Percentiles rank a stretch among this genome's conserved stretches.
These are phyloP conservation scores for Aspergillus quadrilineatus DNA, from an alignment of 2,329 filamentous ascomycete genomes.

Conservation along the genomic window DNA sequence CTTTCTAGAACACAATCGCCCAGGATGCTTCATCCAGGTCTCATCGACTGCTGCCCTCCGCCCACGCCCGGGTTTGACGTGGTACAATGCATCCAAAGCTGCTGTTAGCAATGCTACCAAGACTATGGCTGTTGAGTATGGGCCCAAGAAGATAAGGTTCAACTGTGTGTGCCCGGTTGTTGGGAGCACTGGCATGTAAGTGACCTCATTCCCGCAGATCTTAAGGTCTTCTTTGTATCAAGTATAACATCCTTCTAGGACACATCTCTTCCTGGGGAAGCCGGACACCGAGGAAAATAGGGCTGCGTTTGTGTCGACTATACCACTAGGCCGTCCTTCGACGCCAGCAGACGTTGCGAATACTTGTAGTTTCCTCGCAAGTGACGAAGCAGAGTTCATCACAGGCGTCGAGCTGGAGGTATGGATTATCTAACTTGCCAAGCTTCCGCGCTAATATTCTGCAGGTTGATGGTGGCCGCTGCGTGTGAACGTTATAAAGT, in stretches of 20 bases:
- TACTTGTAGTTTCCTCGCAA: slow-evolving; percentile 65
- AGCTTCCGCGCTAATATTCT: background rate
- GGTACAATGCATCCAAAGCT: slow-evolving; percentile 45
- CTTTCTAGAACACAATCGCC: slow-evolving; percentile 33
- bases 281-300: slow-evolving; percentile 41
- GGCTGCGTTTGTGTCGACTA: slow-evolving; percentile 36
- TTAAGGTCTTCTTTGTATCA: background rate
- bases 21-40: slow-evolving; percentile 43
- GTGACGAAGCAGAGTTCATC: slow-evolving; percentile 67
- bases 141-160: slow-evolving; percentile 24
- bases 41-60: slow-evolving; percentile 40
- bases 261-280: slow-evolving; percentile 55
- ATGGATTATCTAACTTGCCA: background rate
- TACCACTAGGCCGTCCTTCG: slow-evolving; percentile 38
- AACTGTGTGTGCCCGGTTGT: slow-evolving; percentile 29
- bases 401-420: slow-evolving; percentile 67
- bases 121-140: slow-evolving; percentile 28
- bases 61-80: slow-evolving; percentile 40
- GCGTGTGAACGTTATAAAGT: slow-evolving; percentile 12
- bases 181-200: slow-evolving; percentile 25
- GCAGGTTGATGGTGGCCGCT: slow-evolving; percentile 23
- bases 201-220: background rate
- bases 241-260: slow-evolving; percentile 39
- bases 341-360: slow-evolving; percentile 62
- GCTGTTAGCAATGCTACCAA: slow-evolving; percentile 38